Percentiles rank a stretch among this genome's conserved stretches.
These are phyloP conservation scores for Phytophthora syringae DNA, from an alignment of 352 stramenopile genomes.

Conservation along the genomic window DNA sequence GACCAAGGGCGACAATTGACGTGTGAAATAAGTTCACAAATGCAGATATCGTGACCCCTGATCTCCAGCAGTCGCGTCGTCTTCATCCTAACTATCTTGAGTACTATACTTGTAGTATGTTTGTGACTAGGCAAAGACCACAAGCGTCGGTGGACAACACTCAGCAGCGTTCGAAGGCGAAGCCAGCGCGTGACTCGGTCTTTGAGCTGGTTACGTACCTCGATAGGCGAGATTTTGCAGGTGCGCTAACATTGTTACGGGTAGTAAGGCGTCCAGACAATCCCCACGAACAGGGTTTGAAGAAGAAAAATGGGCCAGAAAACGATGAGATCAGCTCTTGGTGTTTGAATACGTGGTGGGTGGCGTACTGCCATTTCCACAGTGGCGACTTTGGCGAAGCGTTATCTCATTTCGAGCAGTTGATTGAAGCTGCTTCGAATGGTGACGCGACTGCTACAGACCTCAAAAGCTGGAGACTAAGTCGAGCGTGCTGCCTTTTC, in stretches of 20 bases:
- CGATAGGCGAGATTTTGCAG: conserved; percentile 50
- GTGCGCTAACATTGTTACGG: conserved; percentile 50
- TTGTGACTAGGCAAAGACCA: conserved; percentile 18
- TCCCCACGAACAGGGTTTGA: conserved; percentile 20
- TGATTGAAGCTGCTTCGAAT: conserved; percentile 37
- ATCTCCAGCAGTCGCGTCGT: conserved; percentile 9
- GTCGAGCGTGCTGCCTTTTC: conserved; percentile 62
- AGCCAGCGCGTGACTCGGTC: conserved; percentile 9
- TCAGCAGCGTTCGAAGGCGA: conserved; percentile 8
- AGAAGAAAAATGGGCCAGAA: neutral
- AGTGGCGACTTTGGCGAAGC: conserved; percentile 51
- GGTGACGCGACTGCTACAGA: conserved; percentile 13
- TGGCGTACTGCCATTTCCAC: conserved; percentile 77
- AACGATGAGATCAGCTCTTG: conserved; percentile 8
- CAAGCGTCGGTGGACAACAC: neutral
- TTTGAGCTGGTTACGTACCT: conserved; percentile 56
- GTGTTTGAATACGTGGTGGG: conserved; percentile 63
- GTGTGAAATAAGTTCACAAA: conserved; percentile 12
- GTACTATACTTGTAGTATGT: too few species aligned
- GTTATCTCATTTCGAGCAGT: conserved; percentile 54
- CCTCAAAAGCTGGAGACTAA: conserved; percentile 52
- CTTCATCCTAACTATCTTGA: neutral
- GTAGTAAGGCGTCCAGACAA: conserved; percentile 26
- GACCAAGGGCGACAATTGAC: conserved; percentile 26
- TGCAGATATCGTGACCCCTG: conserved; percentile 26